Evolutionary conservation across 2,329 filamentous ascomycete species (phyloP).

Genomic region (Hypomyces rosellus): DNA sequence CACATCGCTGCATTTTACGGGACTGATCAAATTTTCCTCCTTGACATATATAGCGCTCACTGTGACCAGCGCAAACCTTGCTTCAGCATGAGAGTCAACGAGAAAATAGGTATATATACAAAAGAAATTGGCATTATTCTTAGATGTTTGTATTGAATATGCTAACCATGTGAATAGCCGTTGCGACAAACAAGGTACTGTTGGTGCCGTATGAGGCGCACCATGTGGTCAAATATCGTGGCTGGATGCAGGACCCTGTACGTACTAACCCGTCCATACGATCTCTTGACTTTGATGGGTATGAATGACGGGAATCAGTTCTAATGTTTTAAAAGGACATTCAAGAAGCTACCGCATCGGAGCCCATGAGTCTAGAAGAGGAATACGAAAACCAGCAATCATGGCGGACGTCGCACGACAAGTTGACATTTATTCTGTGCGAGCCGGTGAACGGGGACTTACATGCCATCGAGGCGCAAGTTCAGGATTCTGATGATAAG

Average conservation of each 20-base stretch:
- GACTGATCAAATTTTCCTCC: not conserved
- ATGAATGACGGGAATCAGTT: not conserved
- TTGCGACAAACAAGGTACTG: constrained; percentile 59
- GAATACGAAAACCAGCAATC: constrained; percentile 88
- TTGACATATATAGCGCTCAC: not conserved
- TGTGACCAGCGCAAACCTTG: not conserved
- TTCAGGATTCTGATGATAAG: constrained; percentile 45
- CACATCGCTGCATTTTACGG: not conserved
- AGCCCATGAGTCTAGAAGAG: constrained; percentile 70
- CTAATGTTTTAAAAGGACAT: constrained; percentile 50
- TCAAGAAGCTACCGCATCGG: constrained; percentile 79
- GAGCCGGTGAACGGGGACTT: constrained; percentile 30
- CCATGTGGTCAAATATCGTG: constrained; percentile 78
- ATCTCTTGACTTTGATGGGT: not conserved
- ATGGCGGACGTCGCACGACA: constrained; percentile 77
- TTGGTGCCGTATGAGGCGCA: constrained; percentile 78
- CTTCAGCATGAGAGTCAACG: constrained; percentile 39
- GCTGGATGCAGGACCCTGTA: constrained; percentile 84
- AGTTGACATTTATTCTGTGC: constrained; percentile 88
- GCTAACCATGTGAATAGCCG: constrained; percentile 40
- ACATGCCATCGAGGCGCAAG: constrained; percentile 25
- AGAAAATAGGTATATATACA: constrained; percentile 33
- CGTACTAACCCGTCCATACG: not conserved
- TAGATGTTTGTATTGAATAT: not conserved
- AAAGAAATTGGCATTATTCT: not conserved